These are phyloP conservation scores for Malus hybrid DNA, from an alignment of 331 rosid species.

Conservation along the genomic window DNA sequence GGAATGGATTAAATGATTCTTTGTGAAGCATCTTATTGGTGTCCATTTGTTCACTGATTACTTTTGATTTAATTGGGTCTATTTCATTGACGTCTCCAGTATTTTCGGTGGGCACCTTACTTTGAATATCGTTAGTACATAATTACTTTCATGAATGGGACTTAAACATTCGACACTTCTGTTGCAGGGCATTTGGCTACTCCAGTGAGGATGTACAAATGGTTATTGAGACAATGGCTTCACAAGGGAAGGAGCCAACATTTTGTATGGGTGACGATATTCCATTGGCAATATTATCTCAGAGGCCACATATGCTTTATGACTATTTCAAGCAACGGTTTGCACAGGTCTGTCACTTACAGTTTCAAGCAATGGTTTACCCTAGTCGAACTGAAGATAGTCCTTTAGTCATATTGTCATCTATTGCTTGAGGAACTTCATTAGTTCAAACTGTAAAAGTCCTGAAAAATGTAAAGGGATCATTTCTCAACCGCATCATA, in stretches of 20 bases:
- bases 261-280: conserved; percentile 98
- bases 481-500: not conserved
- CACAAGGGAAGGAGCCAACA: conserved; percentile 99
- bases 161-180: conserved; percentile 15
- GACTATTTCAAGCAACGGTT: conserved; percentile 97
- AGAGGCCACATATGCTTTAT: conserved; percentile 90
- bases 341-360: conserved; percentile 64
- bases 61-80: not conserved
- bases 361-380: not conserved
- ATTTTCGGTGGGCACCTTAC: conserved; percentile 12
- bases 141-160: not conserved
- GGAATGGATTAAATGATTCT: not conserved
- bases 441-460: not conserved
- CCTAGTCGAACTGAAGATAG: not conserved
- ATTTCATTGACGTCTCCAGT: not conserved
- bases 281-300: conserved; percentile 89
- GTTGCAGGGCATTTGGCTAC: conserved; percentile 90
- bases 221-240: conserved; percentile 94
- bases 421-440: not conserved
- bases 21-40: not conserved
- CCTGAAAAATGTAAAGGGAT: not conserved
- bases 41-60: not conserved
- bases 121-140: not conserved
- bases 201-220: conserved; percentile 98
- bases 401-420: not conserved